These are phyloP conservation scores for Craterostigma plantagineum DNA, from an alignment of 257 asterid genomes.

Conservation along the genomic window DNA sequence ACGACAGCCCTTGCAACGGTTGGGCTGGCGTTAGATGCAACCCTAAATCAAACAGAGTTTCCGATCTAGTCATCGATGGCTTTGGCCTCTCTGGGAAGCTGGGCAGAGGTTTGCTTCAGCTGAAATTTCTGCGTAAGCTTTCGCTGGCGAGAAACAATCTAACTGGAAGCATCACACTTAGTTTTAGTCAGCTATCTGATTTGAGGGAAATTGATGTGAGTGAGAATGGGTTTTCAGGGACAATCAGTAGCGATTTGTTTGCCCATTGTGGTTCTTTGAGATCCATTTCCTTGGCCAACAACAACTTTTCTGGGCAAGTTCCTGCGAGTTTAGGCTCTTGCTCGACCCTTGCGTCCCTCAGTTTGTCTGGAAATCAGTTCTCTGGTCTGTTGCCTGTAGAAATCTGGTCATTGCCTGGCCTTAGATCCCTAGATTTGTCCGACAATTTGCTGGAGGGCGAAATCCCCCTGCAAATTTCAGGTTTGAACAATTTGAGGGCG, in stretches of 20 bases:
- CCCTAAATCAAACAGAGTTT: conserved; percentile 86
- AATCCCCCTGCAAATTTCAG: conserved; percentile 32
- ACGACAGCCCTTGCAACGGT: conserved; percentile 61
- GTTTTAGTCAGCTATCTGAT: conserved; percentile 55
- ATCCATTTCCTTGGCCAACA: conserved; percentile 53
- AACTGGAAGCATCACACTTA: conserved; percentile 52
- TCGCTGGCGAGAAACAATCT: conserved; percentile 62
- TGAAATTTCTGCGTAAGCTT: conserved; percentile 58
- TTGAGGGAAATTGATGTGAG: conserved; percentile 63
- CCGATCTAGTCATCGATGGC: conserved; percentile 79
- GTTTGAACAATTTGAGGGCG: conserved; percentile 38
- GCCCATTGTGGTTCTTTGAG: conserved; percentile 70
- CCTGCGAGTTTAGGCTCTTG: conserved; percentile 74
- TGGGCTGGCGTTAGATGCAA: conserved; percentile 78
- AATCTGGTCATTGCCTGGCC: conserved; percentile 51
- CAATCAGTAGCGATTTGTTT: conserved; percentile 43
- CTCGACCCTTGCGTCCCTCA: conserved; percentile 39
- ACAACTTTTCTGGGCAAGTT: conserved; percentile 52
- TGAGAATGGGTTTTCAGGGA: conserved; percentile 47
- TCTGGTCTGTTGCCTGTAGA: conserved; percentile 51
- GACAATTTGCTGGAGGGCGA: conserved; percentile 49
- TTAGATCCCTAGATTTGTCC: conserved; percentile 68
- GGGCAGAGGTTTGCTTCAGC: conserved; percentile 72
- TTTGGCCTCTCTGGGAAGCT: conserved; percentile 69
- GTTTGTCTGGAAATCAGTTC: conserved; percentile 66